Evolutionary conservation across 768 basidiomycete species (phyloP).

Genomic region (Grammothele lineata): DNA sequence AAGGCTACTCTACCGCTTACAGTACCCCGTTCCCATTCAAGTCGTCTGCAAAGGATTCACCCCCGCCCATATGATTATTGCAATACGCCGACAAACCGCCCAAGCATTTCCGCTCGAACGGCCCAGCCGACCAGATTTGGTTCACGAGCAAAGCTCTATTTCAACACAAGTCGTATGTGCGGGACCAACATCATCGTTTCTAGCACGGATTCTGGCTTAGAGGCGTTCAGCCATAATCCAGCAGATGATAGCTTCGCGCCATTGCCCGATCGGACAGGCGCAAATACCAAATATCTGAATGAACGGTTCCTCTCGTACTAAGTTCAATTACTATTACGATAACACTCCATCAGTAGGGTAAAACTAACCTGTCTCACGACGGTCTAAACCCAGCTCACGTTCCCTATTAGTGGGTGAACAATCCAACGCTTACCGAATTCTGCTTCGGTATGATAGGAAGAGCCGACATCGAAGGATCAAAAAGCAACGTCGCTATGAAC

Average conservation of each 20-base stretch:
- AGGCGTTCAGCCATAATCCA: constrained; percentile 84
- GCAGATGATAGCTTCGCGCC: constrained; percentile 77
- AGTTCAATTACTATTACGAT: constrained; percentile 74
- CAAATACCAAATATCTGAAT: constrained; percentile 83
- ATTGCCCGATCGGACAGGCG: constrained; percentile 74
- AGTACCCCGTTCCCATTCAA: constrained; percentile 72
- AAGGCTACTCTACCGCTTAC: constrained; percentile 77
- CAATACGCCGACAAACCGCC: constrained; percentile 49
- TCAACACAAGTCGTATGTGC: constrained; percentile 58
- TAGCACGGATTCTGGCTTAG: constrained; percentile 80
- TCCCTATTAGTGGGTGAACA: constrained; percentile 80
- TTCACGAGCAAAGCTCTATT: constrained; percentile 71
- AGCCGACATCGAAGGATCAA: constrained; percentile 81
- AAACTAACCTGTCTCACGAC: constrained; percentile 84
- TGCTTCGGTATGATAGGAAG: constrained; percentile 80
- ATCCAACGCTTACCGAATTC: constrained; percentile 78
- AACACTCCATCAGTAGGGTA: constrained; percentile 78
- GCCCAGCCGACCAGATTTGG: constrained; percentile 55
- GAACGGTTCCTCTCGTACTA: constrained; percentile 82
- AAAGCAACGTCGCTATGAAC: constrained; percentile 82
- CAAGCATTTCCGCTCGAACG: constrained; percentile 49
- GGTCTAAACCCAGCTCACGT: constrained; percentile 81
- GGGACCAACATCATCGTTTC: constrained; percentile 69
- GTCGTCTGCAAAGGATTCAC: constrained; percentile 78
- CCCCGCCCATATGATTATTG: constrained; percentile 64